phyloP scores from a whole-genome alignment of 352 stramenopile species.

The Phytophthora megakarya region DNA sequence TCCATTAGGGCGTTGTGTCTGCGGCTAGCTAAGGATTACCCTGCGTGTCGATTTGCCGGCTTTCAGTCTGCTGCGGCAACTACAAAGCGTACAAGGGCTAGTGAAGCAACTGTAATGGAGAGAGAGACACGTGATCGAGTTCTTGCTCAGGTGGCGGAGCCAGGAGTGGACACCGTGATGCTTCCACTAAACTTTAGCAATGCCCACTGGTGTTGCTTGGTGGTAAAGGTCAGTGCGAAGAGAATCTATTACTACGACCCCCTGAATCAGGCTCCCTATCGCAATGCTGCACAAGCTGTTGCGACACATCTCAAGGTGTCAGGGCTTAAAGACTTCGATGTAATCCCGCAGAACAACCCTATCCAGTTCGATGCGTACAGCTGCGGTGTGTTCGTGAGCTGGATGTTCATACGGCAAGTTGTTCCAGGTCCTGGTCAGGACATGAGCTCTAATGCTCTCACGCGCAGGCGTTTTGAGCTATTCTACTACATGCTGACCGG shows the following conservation, averaged over 20 bases:
- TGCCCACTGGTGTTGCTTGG: neutral
- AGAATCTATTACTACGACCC: neutral
- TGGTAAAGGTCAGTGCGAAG: neutral
- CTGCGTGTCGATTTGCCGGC: neutral
- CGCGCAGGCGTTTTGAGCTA: slow-evolving; percentile 12
- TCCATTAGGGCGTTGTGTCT: neutral
- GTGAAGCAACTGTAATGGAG: neutral
- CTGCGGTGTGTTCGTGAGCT: slow-evolving; percentile 21
- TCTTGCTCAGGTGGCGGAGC: neutral
- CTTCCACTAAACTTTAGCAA: neutral
- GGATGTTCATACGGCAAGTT: slow-evolving; percentile 14
- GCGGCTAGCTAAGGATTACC: neutral
- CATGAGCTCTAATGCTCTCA: neutral
- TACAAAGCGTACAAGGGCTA: neutral
- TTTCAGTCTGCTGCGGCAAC: neutral
- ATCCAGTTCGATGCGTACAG: slow-evolving; percentile 26
- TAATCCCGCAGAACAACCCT: slow-evolving; percentile 19
- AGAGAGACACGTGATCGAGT: neutral
- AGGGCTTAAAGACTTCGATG: neutral
- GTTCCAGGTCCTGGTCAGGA: no score
- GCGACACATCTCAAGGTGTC: neutral
- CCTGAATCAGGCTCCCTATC: neutral
- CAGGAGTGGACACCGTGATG: neutral
- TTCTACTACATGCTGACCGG: slow-evolving; percentile 22
- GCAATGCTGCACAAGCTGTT: neutral